Percentiles rank a stretch among this genome's conserved stretches.
These are phyloP conservation scores for Dendrobium officinale DNA, from an alignment of 106 monocot species.

Conservation along the genomic window DNA sequence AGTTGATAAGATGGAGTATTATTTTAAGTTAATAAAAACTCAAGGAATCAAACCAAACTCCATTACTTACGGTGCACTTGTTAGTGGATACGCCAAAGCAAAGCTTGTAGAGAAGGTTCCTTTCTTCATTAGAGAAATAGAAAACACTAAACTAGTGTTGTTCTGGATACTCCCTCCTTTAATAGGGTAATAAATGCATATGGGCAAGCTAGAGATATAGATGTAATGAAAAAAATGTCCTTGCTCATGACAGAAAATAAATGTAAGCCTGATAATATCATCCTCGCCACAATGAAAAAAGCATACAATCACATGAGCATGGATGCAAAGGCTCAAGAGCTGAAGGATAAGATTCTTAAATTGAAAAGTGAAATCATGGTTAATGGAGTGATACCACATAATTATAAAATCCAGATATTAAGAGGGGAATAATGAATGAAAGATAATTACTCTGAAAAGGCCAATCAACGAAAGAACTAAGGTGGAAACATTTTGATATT, in stretches of 20 bases:
- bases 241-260: not conserved
- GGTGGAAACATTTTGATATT: no score
- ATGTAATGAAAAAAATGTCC: no score
- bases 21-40: conserved; percentile 16
- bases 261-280: conserved; percentile 63
- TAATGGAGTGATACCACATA: not conserved
- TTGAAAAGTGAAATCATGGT: conserved; percentile 23
- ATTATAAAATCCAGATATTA: not conserved
- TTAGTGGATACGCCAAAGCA: conserved; percentile 68
- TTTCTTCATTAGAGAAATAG: no score
- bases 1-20: conserved; percentile 10
- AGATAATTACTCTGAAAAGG: no score
- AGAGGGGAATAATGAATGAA: no score
- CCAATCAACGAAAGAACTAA: no score
- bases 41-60: conserved; percentile 80
- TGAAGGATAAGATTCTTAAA: conserved; percentile 28
- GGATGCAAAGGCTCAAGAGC: conserved; percentile 46
- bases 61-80: conserved; percentile 74
- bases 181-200: no score
- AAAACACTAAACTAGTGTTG: no score
- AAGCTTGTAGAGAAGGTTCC: no score
- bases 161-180: no score
- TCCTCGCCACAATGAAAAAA: conserved; percentile 58
- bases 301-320: conserved; percentile 54
- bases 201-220: no score